Evolutionary conservation across 371 early-diverging fungal genomes (phyloP).

Genomic region (Lichtheimia ramosa): DNA sequence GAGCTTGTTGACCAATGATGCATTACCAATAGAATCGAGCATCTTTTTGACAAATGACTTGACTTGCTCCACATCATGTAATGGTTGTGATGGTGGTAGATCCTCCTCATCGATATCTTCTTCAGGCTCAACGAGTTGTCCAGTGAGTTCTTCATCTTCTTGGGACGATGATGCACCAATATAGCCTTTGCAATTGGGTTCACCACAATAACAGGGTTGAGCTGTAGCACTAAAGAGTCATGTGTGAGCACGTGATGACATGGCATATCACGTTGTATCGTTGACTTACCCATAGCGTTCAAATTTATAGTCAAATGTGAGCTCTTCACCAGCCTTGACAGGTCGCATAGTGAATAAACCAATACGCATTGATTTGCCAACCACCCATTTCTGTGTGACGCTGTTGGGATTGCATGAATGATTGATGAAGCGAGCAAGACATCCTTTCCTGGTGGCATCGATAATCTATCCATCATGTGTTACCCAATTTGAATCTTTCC

Average conservation of each 20-base stretch:
- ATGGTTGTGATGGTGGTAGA: slow-evolving; percentile 25
- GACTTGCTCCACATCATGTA: slow-evolving; percentile 57
- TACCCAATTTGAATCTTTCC: too few species aligned
- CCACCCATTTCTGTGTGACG: slow-evolving; percentile 86
- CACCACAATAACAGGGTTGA: slow-evolving; percentile 93
- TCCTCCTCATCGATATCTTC: slow-evolving; percentile 24
- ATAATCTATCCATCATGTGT: slow-evolving; percentile 61
- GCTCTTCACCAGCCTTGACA: slow-evolving; percentile 77
- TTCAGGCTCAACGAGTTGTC: slow-evolving; percentile 17
- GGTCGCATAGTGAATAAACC: slow-evolving; percentile 78
- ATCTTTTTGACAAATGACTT: slow-evolving; percentile 67
- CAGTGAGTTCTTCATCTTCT: slow-evolving; percentile 30
- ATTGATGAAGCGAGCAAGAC: slow-evolving; percentile 90
- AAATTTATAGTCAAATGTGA: slow-evolving; percentile 95
- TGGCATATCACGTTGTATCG: too few species aligned
- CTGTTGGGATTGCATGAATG: slow-evolving; percentile 94
- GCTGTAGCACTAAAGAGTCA: slow-evolving; percentile 45
- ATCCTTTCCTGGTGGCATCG: slow-evolving; percentile 91
- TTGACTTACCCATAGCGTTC: slow-evolving; percentile 67
- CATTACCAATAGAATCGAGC: slow-evolving; percentile 61
- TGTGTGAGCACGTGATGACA: too few species aligned
- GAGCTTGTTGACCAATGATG: slow-evolving; percentile 50
- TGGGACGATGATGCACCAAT: slow-evolving; percentile 78
- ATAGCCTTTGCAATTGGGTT: slow-evolving; percentile 83
- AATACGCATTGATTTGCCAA: slow-evolving; percentile 74